A percentile compares a stretch with the other conserved stretches of the same genome.
Conservation (phyloP, 495 filamentous ascomycete genomes). For the Penicillium macrosclerotiorum region DNA sequence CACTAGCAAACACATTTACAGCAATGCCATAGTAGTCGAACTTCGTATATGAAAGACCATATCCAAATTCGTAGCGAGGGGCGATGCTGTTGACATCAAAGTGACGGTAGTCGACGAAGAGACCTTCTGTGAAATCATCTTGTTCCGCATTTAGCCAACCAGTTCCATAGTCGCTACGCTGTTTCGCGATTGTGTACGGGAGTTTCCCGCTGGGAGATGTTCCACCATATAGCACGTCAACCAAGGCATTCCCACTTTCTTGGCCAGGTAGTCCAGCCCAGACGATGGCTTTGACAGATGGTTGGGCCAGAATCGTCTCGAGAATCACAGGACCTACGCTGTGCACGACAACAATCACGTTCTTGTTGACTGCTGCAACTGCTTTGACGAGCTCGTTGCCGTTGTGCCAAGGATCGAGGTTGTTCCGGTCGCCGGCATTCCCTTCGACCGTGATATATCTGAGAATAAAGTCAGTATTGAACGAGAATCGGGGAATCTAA, state of each 20-base stretch:
- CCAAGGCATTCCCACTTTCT: slow-evolving; percentile 55
- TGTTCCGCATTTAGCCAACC: slow-evolving; percentile 51
- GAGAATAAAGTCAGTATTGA: neutral
- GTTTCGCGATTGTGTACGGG: slow-evolving; percentile 68
- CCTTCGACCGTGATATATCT: slow-evolving; percentile 60
- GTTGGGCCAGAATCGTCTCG: slow-evolving; percentile 45
- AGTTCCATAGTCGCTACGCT: slow-evolving; percentile 62
- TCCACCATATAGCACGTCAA: slow-evolving; percentile 60
- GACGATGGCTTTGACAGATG: slow-evolving; percentile 60
- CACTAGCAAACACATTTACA: slow-evolving; percentile 26
- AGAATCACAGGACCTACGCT: slow-evolving; percentile 55
- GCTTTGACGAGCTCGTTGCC: slow-evolving; percentile 24
- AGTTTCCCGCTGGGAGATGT: slow-evolving; percentile 61
- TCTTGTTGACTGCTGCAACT: slow-evolving; percentile 61
- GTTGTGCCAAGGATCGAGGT: slow-evolving; percentile 42
- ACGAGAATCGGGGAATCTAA: neutral
- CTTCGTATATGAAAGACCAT: slow-evolving; percentile 63
- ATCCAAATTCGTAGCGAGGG: slow-evolving; percentile 67
- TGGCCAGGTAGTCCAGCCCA: slow-evolving; percentile 59
- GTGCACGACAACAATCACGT: slow-evolving; percentile 78
- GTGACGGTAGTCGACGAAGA: slow-evolving; percentile 66
- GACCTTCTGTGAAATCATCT: slow-evolving; percentile 59
- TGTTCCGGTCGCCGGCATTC: slow-evolving; percentile 56
- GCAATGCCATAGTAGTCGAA: slow-evolving; percentile 52
- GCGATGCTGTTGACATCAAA: slow-evolving; percentile 61